Percentiles rank a stretch among this genome's conserved stretches.
Evolutionary conservation across 495 filamentous ascomycete genomes (phyloP).

Genomic region (Neurospora sublineolata): DNA sequence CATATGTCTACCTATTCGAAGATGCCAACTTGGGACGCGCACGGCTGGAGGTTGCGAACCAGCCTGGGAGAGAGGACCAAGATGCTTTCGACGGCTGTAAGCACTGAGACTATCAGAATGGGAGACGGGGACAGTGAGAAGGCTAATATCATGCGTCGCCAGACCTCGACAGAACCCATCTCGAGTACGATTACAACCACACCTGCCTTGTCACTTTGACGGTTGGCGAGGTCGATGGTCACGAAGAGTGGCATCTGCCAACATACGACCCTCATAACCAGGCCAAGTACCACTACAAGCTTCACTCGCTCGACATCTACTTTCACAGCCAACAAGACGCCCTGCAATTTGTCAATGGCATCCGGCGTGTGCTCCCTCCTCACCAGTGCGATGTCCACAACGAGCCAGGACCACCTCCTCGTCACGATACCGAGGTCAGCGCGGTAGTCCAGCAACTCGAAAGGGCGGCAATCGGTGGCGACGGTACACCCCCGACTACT

Average conservation of each 20-base stretch:
- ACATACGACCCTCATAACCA: constrained; percentile 57
- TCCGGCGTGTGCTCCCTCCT: constrained; percentile 46
- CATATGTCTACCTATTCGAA: constrained; percentile 80
- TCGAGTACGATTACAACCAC: constrained; percentile 69
- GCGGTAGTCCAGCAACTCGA: constrained; percentile 78
- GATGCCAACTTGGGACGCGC: constrained; percentile 55
- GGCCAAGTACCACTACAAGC: constrained; percentile 57
- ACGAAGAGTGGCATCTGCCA: constrained; percentile 67
- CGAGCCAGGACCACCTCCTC: constrained; percentile 38
- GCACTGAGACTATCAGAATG: constrained; percentile 7
- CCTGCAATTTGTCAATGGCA: constrained; percentile 54
- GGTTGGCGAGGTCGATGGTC: constrained; percentile 46
- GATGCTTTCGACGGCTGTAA: constrained; percentile 80
- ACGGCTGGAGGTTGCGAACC: constrained; percentile 77
- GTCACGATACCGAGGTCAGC: constrained; percentile 45
- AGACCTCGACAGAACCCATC: constrained; percentile 53
- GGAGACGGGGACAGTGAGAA: background rate
- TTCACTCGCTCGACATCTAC: constrained; percentile 81
- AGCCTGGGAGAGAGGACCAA: constrained; percentile 74
- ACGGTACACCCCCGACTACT: constrained; percentile 20
- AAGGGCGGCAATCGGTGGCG: constrained; percentile 53
- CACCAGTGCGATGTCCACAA: constrained; percentile 50
- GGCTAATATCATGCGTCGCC: background rate
- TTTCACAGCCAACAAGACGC: constrained; percentile 77
- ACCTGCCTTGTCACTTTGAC: constrained; percentile 63